Base-by-base conservation (phyloP, 1,284 basidiomycete species). In the Malassezia arunalokei region DNA sequence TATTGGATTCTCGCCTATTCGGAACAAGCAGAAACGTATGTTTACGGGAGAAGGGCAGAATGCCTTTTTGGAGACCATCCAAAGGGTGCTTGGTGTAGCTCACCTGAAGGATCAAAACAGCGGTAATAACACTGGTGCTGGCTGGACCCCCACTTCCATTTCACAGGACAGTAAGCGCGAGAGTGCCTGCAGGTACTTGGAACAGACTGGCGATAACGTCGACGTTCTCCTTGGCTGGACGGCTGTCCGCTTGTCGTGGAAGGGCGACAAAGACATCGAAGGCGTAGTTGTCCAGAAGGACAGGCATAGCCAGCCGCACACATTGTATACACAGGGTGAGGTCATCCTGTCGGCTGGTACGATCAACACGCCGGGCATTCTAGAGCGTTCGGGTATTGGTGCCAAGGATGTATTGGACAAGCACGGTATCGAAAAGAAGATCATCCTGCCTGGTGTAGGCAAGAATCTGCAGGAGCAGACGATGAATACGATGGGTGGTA, bases 171-270 rank as follows among this genome's bases (percentile, higher is more conserved):
- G 49, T 35, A 29, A 76, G 76, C 6, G 73, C 77, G 2, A 76
- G 8, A 69, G 75, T 1, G 76, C 77, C 2, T 79, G 78, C 66
- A 73, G 75, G 29, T 68, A 75, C 0, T 76, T 77, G 0, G 69
- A 78, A 8, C 37, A 56, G 32, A 27, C 37, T 5, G 68, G 77
- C 12, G 79, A 84, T 69, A 88, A 46, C 84, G 64, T 89, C 85
- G 9, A 80, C 82, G 49, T 76, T 14, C 68, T 79, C 9, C 67
- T 73, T 8, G 60, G 66, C 9, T 69, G 75, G 20, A 70, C 69
- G 29, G 76, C 68, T 24, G 62, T 61, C 12, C 67, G 65, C 33
- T 56, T 75, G 28, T 33, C 68, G 0, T 74, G 66, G 47, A 47
- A 45, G 28, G 30, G 43, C 15, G 30, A 32, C 14, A 43, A 42